These are phyloP conservation scores for Malus hybrid DNA, from an alignment of 331 rosid genomes.

Conservation along the genomic window DNA sequence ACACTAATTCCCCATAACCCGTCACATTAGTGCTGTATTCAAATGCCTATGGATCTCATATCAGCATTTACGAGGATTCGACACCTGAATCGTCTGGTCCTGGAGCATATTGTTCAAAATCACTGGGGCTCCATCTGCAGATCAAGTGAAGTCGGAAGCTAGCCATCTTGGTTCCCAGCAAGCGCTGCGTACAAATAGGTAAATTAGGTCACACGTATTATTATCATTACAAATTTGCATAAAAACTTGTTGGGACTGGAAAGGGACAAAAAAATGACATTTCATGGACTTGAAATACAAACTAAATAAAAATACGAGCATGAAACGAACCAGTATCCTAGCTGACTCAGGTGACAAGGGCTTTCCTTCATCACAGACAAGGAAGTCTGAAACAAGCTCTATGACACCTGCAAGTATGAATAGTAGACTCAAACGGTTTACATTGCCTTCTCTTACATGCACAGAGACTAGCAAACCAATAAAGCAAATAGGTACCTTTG, in stretches of 20 bases:
- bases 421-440: background rate
- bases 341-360: conserved; percentile 89
- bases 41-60: background rate
- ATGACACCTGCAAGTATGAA: conserved; percentile 62
- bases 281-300: background rate
- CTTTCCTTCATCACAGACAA: conserved; percentile 88
- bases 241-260: background rate
- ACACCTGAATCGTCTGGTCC: conserved; percentile 71
- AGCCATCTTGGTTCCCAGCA: conserved; percentile 75
- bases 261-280: background rate
- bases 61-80: conserved; percentile 41
- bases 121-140: conserved; percentile 74
- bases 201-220: background rate
- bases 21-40: background rate
- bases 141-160: conserved; percentile 62
- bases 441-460: background rate
- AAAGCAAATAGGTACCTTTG: conserved; percentile 43
- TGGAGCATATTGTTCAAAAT: conserved; percentile 54
- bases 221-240: background rate
- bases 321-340: conserved; percentile 56
- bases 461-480: background rate
- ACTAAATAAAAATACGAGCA: background rate
- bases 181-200: conserved; percentile 45
- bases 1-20: background rate
- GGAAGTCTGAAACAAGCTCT: conserved; percentile 77